Evolutionary conservation across 495 filamentous ascomycete species (phyloP).

Genomic region (Evernia prunastri): DNA sequence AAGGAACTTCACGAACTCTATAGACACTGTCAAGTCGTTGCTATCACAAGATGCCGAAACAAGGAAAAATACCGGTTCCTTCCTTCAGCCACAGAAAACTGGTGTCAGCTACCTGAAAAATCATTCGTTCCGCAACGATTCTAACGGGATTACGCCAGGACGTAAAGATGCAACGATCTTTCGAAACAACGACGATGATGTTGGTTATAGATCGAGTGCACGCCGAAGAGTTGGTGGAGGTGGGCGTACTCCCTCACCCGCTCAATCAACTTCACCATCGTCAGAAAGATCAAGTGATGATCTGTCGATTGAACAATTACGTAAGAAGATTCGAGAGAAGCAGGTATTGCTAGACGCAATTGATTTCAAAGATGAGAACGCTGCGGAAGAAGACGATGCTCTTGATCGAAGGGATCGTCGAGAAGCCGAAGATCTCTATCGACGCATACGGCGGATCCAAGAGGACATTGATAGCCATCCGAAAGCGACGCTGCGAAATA

Average conservation of each 20-base stretch:
- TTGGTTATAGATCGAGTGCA: slow-evolving; percentile 90
- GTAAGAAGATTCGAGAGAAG: slow-evolving; percentile 91
- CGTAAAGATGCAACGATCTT: slow-evolving; percentile 96
- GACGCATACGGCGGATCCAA: slow-evolving; percentile 86
- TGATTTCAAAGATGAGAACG: slow-evolving; percentile 91
- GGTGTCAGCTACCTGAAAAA: slow-evolving; percentile 95
- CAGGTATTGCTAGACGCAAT: slow-evolving; percentile 94
- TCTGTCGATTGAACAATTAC: slow-evolving; percentile 74
- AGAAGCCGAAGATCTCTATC: slow-evolving; percentile 90
- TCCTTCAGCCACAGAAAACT: slow-evolving; percentile 89
- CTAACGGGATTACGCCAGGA: slow-evolving; percentile 40
- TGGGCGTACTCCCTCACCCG: slow-evolving; percentile 65
- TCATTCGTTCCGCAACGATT: slow-evolving; percentile 73
- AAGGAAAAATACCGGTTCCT: slow-evolving; percentile 74
- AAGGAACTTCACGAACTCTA: slow-evolving; percentile 85
- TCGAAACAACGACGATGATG: slow-evolving; percentile 79
- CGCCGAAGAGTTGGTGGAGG: slow-evolving; percentile 73
- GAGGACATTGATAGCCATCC: slow-evolving; percentile 95
- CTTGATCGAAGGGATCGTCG: slow-evolving; percentile 85
- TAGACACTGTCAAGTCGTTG: slow-evolving; percentile 87
- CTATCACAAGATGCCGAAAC: slow-evolving; percentile 84
- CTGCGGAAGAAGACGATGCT: slow-evolving; percentile 82
- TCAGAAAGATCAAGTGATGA: slow-evolving; percentile 71
- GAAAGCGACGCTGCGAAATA: slow-evolving; percentile 60
- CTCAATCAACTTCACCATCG: slow-evolving; percentile 61